Conservation (phyloP, 2,329 filamentous ascomycete species). For the Cordyceps militaris region DNA sequence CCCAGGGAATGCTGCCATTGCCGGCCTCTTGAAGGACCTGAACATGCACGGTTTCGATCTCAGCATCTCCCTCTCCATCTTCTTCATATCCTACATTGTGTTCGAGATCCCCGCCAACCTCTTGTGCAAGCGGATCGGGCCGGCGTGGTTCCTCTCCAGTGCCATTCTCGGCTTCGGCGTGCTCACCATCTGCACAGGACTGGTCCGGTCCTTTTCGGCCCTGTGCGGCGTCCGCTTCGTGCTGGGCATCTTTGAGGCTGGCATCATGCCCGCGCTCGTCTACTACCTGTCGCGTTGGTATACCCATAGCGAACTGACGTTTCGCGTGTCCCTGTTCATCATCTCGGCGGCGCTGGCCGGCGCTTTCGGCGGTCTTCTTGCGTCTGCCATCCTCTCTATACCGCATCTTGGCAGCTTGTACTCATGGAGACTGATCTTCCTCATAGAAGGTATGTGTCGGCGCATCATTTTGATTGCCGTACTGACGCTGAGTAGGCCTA, state of each 20-base stretch:
- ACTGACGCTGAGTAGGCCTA: slow-evolving; percentile 33
- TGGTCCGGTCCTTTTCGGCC: slow-evolving; percentile 43
- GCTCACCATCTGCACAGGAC: slow-evolving; percentile 53
- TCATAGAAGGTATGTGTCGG: slow-evolving; percentile 46
- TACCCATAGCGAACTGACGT: slow-evolving; percentile 52
- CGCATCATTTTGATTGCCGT: no score
- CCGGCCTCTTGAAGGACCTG: slow-evolving; percentile 51
- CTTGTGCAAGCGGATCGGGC: slow-evolving; percentile 56
- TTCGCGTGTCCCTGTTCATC: slow-evolving; percentile 57
- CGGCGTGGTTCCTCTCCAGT: slow-evolving; percentile 56
- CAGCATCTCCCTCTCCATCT: slow-evolving; percentile 53
- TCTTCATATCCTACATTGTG: slow-evolving; percentile 59
- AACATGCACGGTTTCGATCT: slow-evolving; percentile 50
- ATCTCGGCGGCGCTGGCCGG: slow-evolving; percentile 60
- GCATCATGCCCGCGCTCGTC: slow-evolving; percentile 58
- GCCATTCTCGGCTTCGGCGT: slow-evolving; percentile 52
- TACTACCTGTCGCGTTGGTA: slow-evolving; percentile 63
- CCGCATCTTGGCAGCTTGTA: slow-evolving; percentile 47
- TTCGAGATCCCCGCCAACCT: slow-evolving; percentile 59
- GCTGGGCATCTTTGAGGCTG: slow-evolving; percentile 55
- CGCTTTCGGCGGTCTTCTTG: slow-evolving; percentile 60
- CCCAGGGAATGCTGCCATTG: slow-evolving; percentile 51
- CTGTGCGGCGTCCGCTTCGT: slow-evolving; percentile 52
- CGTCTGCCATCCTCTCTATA: slow-evolving; percentile 54
- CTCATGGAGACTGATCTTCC: slow-evolving; percentile 64